Base-by-base conservation (phyloP, 225 moss, liverwort and hornwort species). In the Pleurozium schreberi region DNA sequence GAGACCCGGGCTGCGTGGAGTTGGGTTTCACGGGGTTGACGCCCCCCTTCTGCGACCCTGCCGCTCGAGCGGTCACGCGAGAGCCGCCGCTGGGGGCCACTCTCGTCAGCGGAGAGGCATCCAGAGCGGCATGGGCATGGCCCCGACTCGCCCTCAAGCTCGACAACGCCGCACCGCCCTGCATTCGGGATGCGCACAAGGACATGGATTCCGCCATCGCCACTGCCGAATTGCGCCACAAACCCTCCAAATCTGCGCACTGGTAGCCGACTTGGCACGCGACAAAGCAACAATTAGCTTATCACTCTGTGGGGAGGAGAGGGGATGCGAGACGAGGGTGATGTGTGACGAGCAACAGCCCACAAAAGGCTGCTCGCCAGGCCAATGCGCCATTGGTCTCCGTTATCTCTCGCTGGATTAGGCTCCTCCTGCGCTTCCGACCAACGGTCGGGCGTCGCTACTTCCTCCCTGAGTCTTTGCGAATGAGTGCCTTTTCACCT, bases 11-110 rank as follows among this genome's bases (percentile, higher is more conserved):
- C 82, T 91, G 78, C 60, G 83, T 92, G 57, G 84, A 70, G 68
- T 88, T 88, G 81, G 91, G 82, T 90, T 92, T 93, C 62, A 93
- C 93, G 12, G 93, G 93, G 85, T 93, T 93, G 82, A 92, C 93
- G 22, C 93, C 93, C 30, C 93, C 92, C 75, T 80, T 87, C 92
- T 93, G 91, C 66, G 89, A 11, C 75, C 87, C 67, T 47, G 91
- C 88, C 45, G 91, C 92, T 75, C 88, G 90, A 28, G 83, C 86
- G 26, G 74, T 58, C 69, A 75, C 62, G 40, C 81, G 83, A 45
- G 42, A 90, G 76, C 81, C 84, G 80, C 84, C 87, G 58, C 68
- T 86, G 55, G 75, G 74, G 26, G 84, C 86, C 52, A 82, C 88
- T 80, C 77, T 84, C 57, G 68, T 33, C 71, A 38, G 59, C 15